Base-by-base conservation (phyloP, 1,284 basidiomycete genomes). In the Moesziomyces antarcticus region DNA sequence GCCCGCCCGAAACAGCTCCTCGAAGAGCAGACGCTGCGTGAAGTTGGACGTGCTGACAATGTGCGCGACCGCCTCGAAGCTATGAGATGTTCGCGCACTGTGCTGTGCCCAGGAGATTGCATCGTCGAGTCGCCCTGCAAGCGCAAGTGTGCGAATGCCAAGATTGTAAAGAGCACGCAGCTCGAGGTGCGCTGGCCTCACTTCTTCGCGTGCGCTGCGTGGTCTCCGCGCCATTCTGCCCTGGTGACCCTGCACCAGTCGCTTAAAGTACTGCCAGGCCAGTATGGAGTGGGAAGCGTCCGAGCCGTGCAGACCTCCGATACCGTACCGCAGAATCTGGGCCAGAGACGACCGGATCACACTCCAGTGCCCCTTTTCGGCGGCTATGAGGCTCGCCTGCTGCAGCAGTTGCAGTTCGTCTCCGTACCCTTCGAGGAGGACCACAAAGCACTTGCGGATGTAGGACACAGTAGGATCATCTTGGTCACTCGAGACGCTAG, bases 1-100 rank as follows among this genome's bases (percentile, higher is more conserved):
- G 8, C 62, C 64, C 1, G 56, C 57, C 40, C 44, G 60, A 25
- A 75, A 49, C 10, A 75, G 53, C 58, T 75, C 73, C 42, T 73
- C 73, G 3, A 69, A 10, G 4, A 73, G 30, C 50, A 73, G 27
- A 16, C 55, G 68, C 33, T 61, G 50, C 3, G 73, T 72, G 41
- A 71, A 75, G 10, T 43, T n/a, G 13, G 68, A 57, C 6, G 68
- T 6, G 14, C 40, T 16, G 14, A 72, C 9, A 10, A 59, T 56
- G 14, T 59, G 49, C 5, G 49, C 33, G 14, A 33, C 20, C 30
- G 46, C 24, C n/a, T 33, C 10, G 10, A 14, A 33, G 20, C 18
- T 6, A 30, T 2, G 30, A 30, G 10, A 44, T 11, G 1, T 56
- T 52, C 21, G 25, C 22, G 30, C 9, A 20, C 22, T 37, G 21